Evolutionary conservation across 345 rosid genomes (phyloP).

Genomic region (Punica granatum): DNA sequence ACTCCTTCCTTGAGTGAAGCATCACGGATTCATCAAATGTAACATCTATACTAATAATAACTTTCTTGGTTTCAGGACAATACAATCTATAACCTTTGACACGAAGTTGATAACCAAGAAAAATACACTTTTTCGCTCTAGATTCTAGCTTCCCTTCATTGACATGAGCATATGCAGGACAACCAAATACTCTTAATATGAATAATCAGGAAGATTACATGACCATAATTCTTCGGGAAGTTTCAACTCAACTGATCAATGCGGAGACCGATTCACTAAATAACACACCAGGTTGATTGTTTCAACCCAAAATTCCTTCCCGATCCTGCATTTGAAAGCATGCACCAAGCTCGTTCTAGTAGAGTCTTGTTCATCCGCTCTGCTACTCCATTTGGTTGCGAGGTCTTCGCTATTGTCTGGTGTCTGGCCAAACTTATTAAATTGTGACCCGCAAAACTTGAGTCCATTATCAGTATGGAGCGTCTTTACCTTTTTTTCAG

Average conservation of each 20-base stretch:
- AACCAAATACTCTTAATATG: neutral
- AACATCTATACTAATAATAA: too few relatives aligned
- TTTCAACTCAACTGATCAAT: neutral
- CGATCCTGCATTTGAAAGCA: too few relatives aligned
- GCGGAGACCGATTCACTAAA: neutral
- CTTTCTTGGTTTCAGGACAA: too few relatives aligned
- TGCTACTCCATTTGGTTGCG: neutral
- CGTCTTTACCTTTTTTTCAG: neutral
- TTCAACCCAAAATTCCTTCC: neutral
- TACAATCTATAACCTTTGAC: too few relatives aligned
- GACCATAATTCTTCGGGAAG: neutral
- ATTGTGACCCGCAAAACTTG: neutral
- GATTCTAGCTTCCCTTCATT: slow-evolving; percentile 4
- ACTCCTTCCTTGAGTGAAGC: too few relatives aligned
- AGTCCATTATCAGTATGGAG: neutral
- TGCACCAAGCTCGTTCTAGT: neutral
- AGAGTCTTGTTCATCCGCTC: neutral
- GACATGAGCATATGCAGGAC: too few relatives aligned
- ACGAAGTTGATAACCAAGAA: neutral
- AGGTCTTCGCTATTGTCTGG: too few relatives aligned
- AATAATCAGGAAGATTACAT: neutral
- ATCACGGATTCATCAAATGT: too few relatives aligned
- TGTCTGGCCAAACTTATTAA: neutral
- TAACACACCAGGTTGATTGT: neutral
- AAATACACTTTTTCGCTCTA: slow-evolving; percentile 5